phyloP scores from a whole-genome alignment of 306 rosid species.

The Hylodesmum podocarpum region DNA sequence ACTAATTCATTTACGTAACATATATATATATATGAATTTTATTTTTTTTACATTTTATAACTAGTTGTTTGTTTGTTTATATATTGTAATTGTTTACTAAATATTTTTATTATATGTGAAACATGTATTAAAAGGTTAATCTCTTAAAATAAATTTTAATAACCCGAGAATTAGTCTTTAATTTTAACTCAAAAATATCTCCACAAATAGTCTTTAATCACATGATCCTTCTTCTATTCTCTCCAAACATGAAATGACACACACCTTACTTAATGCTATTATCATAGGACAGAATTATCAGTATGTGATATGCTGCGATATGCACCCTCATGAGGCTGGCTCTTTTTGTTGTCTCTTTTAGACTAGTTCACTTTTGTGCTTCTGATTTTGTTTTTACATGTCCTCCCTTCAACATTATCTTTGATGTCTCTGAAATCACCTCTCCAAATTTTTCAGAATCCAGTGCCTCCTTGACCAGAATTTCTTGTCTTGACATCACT shows the following conservation, averaged over 20 bases:
- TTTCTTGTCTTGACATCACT: slow-evolving; percentile 30
- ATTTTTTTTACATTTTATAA: no score
- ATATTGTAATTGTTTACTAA: no score
- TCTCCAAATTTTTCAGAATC: slow-evolving; percentile 38
- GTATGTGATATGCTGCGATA: slow-evolving; percentile 43
- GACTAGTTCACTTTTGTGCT: slow-evolving; percentile 11
- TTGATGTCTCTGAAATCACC: slow-evolving; percentile 26
- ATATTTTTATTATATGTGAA: no score
- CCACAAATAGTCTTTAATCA: no score
- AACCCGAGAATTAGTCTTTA: no score
- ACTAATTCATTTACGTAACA: no score
- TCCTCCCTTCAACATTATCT: slow-evolving; percentile 22
- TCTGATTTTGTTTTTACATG: slow-evolving; percentile 33
- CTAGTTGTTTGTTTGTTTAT: neutral
- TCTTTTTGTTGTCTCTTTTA: slow-evolving; percentile 34
- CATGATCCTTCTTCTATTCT: neutral
- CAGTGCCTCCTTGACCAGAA: slow-evolving; percentile 43
- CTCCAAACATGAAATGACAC: slow-evolving; percentile 19
- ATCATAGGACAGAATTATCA: slow-evolving; percentile 29
- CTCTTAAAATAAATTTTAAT: neutral
- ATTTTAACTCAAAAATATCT: no score
- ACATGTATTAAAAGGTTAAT: no score
- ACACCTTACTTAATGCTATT: slow-evolving; percentile 9
- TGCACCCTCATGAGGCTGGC: slow-evolving; percentile 42
- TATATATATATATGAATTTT: no score